Base-by-base conservation (phyloP, 2,329 filamentous ascomycete genomes). In the Aspergillus pseudoglaucus region DNA sequence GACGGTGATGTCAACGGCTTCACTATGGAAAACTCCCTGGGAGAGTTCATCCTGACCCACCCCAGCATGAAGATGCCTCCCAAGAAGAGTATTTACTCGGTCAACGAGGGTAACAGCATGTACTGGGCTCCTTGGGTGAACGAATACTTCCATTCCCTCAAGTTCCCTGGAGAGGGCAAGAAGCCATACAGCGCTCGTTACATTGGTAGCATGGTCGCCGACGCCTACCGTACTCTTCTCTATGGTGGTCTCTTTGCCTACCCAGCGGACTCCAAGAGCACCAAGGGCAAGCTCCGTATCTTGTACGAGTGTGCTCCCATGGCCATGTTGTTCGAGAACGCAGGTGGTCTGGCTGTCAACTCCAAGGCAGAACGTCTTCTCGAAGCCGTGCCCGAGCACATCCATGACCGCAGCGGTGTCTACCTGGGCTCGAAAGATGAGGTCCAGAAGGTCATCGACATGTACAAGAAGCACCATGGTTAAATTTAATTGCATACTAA, bases 251-350 rank as follows among this genome's bases (percentile, higher is more conserved):
- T 98, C 65, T 98, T 98, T 70, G 93, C 93, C 40, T 98, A 98
- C 67, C 93, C 93, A 0, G 88, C 91, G 12, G 93, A 98, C 67
- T 94, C 90, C 78, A 97, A 98, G 84, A 95, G 87, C 65, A 89
- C 90, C 55, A 98, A 97, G 82, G 93, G 93, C 59, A 98, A 98
- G 78, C 80, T 98, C 58, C 82, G 93, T 56, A 98, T 98, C 58
- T 70, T 98, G 61, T 98, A 98, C 73, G 93, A 98, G 76, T 98
- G 93, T 67, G 93, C 93, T 12, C 93, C 93, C 35, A 98, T 98
- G 93, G 93, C 93, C 20, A 87, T 97, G 85, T 82, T 98, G 6
- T 97, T 98, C 70, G 93, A 98, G 74, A 96, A 98, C 73, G 93
- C 93, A 61, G 93, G 93, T 59, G 93, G 93, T 51, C 84, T 94